Evolutionary conservation across 148 eudicot species (phyloP).

Genomic region (Fagopyrum tataricum): DNA sequence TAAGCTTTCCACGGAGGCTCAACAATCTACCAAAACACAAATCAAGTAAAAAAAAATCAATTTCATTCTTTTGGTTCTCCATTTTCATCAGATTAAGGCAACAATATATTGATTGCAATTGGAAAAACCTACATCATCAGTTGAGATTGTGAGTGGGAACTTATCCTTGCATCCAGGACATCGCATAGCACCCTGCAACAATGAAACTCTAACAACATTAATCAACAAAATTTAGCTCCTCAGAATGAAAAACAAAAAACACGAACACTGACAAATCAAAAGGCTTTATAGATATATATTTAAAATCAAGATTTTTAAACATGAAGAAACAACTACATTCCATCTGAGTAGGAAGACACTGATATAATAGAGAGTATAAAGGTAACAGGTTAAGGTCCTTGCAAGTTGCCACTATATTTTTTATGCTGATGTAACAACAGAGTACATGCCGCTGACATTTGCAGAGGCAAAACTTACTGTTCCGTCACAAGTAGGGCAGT

Average conservation of each 20-base stretch:
- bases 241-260: background rate
- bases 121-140: slow-evolving; percentile 67
- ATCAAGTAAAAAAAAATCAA: slow-evolving; percentile 6
- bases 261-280: background rate
- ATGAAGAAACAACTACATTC: background rate
- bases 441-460: background rate
- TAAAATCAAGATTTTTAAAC: background rate
- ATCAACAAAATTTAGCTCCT: background rate
- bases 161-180: slow-evolving; percentile 85
- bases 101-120: background rate
- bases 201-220: slow-evolving; percentile 11
- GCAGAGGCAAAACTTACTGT: slow-evolving; percentile 40
- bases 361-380: background rate
- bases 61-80: background rate
- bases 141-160: slow-evolving; percentile 65
- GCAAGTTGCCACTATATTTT: background rate
- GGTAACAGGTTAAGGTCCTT: background rate
- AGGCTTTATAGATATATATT: background rate
- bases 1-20: slow-evolving; percentile 95
- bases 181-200: slow-evolving; percentile 80
- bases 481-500: slow-evolving; percentile 85
- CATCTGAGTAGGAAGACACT: background rate
- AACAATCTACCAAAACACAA: slow-evolving; percentile 50
- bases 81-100: background rate
- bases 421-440: background rate